Conservation (phyloP, 805 yeast genomes). For the Nakazawaea ambrosiae region DNA sequence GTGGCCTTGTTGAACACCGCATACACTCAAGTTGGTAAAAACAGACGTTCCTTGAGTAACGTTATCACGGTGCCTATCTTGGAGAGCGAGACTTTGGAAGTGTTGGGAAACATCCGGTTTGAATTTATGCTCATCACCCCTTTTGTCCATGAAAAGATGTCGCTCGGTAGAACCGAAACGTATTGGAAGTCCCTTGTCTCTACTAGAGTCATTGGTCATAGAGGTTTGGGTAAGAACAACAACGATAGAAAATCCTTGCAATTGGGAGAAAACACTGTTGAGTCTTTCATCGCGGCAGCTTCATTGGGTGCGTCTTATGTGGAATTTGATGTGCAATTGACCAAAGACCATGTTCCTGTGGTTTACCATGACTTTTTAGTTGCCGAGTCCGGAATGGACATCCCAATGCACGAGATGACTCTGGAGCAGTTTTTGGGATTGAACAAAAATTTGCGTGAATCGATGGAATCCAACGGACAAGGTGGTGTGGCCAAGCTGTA, state of each 20-base stretch:
- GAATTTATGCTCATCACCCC: constrained; percentile 69
- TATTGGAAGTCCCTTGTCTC: constrained; percentile 89
- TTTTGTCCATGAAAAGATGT: constrained; percentile 64
- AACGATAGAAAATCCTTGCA: constrained; percentile 71
- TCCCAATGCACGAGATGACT: constrained; percentile 91
- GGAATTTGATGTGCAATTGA: constrained; percentile 93
- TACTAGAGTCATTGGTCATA: constrained; percentile 90
- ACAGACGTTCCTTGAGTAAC: constrained; percentile 60
- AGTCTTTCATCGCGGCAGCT: constrained; percentile 93
- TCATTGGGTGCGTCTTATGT: constrained; percentile 94
- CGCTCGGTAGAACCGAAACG: constrained; percentile 60
- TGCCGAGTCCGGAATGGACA: constrained; percentile 92
- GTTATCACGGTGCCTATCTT: constrained; percentile 68
- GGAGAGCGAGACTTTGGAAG: constrained; percentile 62
- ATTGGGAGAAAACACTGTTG: constrained; percentile 92
- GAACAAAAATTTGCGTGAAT: constrained; percentile 18
- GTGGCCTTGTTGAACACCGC: constrained; percentile 63
- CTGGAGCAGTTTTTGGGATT: constrained; percentile 77
- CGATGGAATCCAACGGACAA: constrained; percentile 4
- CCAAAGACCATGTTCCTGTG: constrained; percentile 87
- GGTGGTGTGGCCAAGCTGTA: constrained; percentile 15
- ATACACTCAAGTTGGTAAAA: constrained; percentile 59
- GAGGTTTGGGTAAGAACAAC: constrained; percentile 89
- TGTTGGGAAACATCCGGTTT: constrained; percentile 71
- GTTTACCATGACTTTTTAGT: constrained; percentile 92